Conservation (phyloP, 805 yeast species). For the Saccharomyces eubayanus region DNA sequence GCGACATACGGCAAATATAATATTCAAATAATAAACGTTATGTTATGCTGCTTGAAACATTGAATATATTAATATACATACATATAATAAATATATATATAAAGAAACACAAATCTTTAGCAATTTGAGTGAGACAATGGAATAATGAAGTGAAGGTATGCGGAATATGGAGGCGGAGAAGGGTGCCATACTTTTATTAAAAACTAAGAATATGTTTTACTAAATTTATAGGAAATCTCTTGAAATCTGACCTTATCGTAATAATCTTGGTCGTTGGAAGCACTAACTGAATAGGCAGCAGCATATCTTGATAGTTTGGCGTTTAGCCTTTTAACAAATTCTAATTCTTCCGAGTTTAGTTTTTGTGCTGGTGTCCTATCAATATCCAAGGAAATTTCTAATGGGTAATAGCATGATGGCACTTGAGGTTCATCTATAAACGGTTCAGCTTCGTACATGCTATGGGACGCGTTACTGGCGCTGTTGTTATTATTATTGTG, state of each 20-base stretch:
- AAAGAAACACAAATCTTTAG: background rate
- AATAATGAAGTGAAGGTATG: background rate
- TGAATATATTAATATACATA: background rate
- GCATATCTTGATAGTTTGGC: slow-evolving; percentile 19
- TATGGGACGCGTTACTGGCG: background rate
- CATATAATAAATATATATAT: background rate
- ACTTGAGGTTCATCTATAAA: background rate
- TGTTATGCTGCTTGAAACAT: background rate
- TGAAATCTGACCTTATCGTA: slow-evolving; percentile 29
- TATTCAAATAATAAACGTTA: background rate
- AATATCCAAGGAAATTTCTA: background rate
- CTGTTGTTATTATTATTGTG: background rate
- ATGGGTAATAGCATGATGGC: background rate
- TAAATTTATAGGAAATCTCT: slow-evolving; percentile 28
- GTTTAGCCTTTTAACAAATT: slow-evolving; percentile 11
- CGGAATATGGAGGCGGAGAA: background rate
- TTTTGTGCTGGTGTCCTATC: background rate
- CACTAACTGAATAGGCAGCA: slow-evolving; percentile 13
- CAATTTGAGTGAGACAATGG: background rate
- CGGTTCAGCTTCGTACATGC: background rate
- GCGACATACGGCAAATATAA: background rate
- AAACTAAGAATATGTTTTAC: slow-evolving; percentile 24
- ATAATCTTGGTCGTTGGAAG: slow-evolving; percentile 21
- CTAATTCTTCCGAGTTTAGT: background rate
- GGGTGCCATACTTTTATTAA: background rate